These are phyloP conservation scores for Polytrichum formosum DNA, from an alignment of 225 moss, liverwort and hornwort genomes.

Conservation along the genomic window DNA sequence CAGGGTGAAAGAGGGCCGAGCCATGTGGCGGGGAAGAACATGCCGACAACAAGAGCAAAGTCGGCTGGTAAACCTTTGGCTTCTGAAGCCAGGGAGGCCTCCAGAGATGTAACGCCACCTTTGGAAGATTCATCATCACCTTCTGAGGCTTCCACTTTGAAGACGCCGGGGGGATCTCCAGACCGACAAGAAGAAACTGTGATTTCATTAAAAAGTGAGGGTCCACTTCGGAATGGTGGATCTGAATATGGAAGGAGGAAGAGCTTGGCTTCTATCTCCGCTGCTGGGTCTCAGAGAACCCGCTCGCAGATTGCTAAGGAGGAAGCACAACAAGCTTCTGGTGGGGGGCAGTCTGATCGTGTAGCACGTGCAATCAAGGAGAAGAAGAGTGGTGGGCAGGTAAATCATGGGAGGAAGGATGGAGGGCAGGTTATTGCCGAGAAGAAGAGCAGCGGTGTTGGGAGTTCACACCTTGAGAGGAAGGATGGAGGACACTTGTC, in stretches of 20 bases:
- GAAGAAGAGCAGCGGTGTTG: constrained; percentile 17
- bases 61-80: constrained; percentile 35
- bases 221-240: constrained; percentile 53
- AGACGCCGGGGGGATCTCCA: constrained; percentile 15
- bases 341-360: constrained; percentile 19
- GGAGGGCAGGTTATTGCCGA: constrained; percentile 3
- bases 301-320: constrained; percentile 49
- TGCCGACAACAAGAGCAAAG: constrained; percentile 46
- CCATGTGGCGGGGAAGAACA: constrained; percentile 38
- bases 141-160: constrained; percentile 30
- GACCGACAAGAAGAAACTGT: constrained; percentile 26
- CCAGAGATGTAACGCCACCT: constrained; percentile 19
- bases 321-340: constrained; percentile 38
- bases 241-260: constrained; percentile 38
- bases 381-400: constrained; percentile 13
- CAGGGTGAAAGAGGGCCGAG: constrained; percentile 22
- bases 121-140: constrained; percentile 21
- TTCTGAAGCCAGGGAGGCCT: constrained; percentile 27
- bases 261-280: constrained; percentile 17
- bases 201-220: constrained; percentile 38
- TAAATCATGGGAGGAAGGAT: constrained; percentile 15
- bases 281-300: constrained; percentile 48
- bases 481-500: constrained; percentile 14
- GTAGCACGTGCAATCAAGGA: constrained; percentile 10
- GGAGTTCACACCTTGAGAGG: neutral